Evolutionary conservation across 2,329 filamentous ascomycete species (phyloP).

Genomic region (Aureobasidium namibiae): DNA sequence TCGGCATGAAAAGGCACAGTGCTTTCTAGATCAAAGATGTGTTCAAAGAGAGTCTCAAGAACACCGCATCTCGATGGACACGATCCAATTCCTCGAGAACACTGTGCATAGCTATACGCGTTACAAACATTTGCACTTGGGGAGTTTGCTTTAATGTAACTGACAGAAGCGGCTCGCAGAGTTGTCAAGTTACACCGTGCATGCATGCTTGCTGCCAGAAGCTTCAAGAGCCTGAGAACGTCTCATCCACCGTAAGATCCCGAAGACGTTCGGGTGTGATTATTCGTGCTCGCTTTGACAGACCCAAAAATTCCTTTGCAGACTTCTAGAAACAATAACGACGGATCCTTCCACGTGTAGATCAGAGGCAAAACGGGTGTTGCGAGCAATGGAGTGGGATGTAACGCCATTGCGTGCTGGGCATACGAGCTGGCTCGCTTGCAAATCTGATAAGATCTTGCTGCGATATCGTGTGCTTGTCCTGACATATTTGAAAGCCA

Average conservation of each 20-base stretch:
- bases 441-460: conserved; percentile 7
- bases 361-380: neutral
- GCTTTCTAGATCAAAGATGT: neutral
- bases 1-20: neutral
- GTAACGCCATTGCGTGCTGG: neutral
- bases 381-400: neutral
- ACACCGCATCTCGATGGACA: neutral
- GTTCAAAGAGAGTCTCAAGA: too few species aligned
- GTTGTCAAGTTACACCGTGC: too few species aligned
- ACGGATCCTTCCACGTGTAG: neutral
- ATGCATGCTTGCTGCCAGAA: too few species aligned
- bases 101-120: neutral
- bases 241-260: neutral
- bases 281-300: neutral
- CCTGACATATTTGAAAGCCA: conserved; percentile 5
- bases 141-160: too few species aligned
- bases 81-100: neutral
- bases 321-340: neutral
- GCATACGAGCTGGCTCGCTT: neutral
- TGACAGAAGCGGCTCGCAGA: too few species aligned
- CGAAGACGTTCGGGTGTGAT: neutral
- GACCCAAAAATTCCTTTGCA: neutral
- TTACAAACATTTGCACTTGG: too few species aligned
- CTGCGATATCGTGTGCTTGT: neutral
- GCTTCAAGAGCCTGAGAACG: too few species aligned